These are phyloP conservation scores for Arbutus unedo DNA, from an alignment of 148 eudicot species.

Conservation along the genomic window DNA sequence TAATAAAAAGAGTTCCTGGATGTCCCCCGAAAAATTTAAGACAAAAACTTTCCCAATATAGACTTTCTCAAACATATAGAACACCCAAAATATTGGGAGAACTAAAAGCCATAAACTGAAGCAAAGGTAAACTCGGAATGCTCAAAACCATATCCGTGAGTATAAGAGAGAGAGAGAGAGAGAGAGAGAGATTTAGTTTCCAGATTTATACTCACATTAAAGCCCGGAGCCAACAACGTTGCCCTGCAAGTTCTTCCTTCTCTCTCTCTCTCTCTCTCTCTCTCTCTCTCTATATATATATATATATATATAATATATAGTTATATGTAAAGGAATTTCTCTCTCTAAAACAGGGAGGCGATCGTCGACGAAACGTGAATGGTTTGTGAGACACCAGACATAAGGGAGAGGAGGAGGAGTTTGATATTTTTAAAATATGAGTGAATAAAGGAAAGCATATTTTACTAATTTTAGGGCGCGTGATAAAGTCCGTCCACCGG, in stretches of 20 bases:
- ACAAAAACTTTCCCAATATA: background rate
- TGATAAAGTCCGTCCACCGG: background rate
- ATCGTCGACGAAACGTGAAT: background rate
- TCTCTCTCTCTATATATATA: background rate
- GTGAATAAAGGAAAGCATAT: background rate
- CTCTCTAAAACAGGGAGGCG: slow-evolving; percentile 1
- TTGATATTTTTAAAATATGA: background rate
- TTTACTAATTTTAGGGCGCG: background rate
- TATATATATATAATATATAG: too few species aligned
- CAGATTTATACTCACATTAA: slow-evolving; percentile 2
- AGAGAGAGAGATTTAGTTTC: background rate
- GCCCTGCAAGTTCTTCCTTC: background rate
- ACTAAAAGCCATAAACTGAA: background rate
- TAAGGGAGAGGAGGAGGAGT: background rate
- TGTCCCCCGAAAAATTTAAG: background rate
- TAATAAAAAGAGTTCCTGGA: background rate
- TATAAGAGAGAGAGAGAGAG: background rate
- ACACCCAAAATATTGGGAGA: background rate
- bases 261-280: background rate
- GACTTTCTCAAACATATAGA: background rate
- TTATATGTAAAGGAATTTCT: background rate
- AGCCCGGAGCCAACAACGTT: background rate
- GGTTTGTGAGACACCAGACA: background rate
- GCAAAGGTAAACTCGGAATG: slow-evolving; percentile 2
- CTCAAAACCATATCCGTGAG: background rate